Conservation (phyloP, 2,329 filamentous ascomycete genomes). For the Byssoonygena ceratinophila region DNA sequence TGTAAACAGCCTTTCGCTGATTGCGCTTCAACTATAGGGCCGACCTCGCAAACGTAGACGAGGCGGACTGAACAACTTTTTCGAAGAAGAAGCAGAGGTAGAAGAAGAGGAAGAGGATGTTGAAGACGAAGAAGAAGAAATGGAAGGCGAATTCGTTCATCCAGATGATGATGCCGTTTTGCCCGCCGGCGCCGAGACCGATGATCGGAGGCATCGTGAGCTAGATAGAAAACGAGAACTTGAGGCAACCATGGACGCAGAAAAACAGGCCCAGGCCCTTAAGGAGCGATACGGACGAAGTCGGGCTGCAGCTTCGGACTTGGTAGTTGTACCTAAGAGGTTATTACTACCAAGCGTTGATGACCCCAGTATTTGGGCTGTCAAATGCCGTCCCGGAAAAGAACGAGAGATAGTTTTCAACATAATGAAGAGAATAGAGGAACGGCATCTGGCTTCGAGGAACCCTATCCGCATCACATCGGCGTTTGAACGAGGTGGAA, state of each 20-base stretch:
- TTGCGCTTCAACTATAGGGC: slow-evolving; percentile 34
- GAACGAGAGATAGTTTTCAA: slow-evolving; percentile 82
- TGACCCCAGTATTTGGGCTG: slow-evolving; percentile 91
- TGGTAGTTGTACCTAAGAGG: slow-evolving; percentile 70
- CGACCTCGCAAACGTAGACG: slow-evolving; percentile 70
- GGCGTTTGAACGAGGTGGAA: slow-evolving; percentile 77
- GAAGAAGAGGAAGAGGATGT: slow-evolving; percentile 84
- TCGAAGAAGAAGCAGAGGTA: slow-evolving; percentile 97
- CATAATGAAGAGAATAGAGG: slow-evolving; percentile 80
- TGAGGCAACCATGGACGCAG: slow-evolving; percentile 78
- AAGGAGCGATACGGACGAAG: slow-evolving; percentile 80
- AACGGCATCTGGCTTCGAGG: slow-evolving; percentile 59
- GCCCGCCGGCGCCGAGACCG: slow-evolving; percentile 63
- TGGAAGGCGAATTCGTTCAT: slow-evolving; percentile 76
- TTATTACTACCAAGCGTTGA: slow-evolving; percentile 84
- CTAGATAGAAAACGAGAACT: slow-evolving; percentile 85
- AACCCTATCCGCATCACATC: slow-evolving; percentile 76
- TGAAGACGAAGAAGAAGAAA: slow-evolving; percentile 81
- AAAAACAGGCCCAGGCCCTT: slow-evolving; percentile 79
- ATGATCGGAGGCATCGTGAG: slow-evolving; percentile 86
- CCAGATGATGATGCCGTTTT: slow-evolving; percentile 76
- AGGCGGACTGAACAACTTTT: slow-evolving; percentile 70
- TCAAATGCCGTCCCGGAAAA: slow-evolving; percentile 88
- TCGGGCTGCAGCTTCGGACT: slow-evolving; percentile 56
- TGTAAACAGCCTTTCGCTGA: slow-evolving; percentile 2